A percentile compares a stretch with the other conserved stretches of the same genome.
phyloP scores from a whole-genome alignment of 306 rosid genomes.

The Fragaria nilgerrensis region DNA sequence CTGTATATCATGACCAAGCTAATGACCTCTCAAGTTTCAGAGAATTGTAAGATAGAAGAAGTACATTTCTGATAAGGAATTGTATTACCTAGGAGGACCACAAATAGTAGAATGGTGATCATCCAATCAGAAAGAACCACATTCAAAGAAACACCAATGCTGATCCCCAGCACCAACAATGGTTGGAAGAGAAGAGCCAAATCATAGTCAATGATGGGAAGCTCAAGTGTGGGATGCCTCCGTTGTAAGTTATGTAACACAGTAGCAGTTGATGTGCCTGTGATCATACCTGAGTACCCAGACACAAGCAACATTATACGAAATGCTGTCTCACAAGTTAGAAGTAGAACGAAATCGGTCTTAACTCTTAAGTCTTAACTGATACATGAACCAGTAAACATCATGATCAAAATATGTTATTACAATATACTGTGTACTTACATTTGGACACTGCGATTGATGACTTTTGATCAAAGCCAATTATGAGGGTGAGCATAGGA shows the following conservation, averaged over 20 bases:
- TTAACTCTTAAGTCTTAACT: neutral
- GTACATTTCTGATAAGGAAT: neutral
- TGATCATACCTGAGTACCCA: conserved; percentile 60
- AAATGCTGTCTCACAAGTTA: neutral
- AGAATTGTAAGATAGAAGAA: neutral
- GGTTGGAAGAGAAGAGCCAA: conserved; percentile 69
- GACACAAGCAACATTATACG: neutral
- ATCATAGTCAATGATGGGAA: conserved; percentile 73
- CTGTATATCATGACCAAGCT: conserved; percentile 29
- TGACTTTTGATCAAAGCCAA: conserved; percentile 82
- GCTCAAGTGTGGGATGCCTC: conserved; percentile 56
- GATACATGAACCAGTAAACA: neutral
- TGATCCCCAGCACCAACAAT: conserved; percentile 69
- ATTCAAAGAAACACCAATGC: conserved; percentile 63
- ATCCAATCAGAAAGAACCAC: conserved; percentile 77
- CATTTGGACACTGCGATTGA: conserved; percentile 88
- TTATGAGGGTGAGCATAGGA: conserved; percentile 75
- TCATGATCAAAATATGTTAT: neutral
- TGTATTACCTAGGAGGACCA: conserved; percentile 55
- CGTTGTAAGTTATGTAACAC: conserved; percentile 55
- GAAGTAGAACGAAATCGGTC: neutral
- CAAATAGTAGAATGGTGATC: conserved; percentile 59
- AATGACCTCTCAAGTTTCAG: neutral
- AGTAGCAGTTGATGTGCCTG: conserved; percentile 64
- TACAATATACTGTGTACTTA: conserved; percentile 11